phyloP scores from a whole-genome alignment of 176 grass and related monocot species.

The Triticum turgidum region DNA sequence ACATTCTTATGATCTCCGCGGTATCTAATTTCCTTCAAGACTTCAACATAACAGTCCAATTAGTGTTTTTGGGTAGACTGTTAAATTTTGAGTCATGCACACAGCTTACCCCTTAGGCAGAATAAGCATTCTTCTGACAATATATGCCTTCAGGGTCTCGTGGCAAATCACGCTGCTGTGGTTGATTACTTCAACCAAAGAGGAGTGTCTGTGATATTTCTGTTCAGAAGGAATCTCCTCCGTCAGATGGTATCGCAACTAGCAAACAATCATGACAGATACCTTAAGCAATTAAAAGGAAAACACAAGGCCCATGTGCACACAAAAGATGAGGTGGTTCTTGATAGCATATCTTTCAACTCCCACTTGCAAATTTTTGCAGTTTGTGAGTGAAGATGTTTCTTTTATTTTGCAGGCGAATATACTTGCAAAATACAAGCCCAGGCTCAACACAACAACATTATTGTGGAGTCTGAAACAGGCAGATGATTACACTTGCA shows the following conservation, averaged over 20 bases:
- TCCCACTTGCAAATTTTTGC: background rate
- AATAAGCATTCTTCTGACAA: slow-evolving; percentile 3
- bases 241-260: slow-evolving; percentile 72
- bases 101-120: slow-evolving; percentile 2
- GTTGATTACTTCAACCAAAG: slow-evolving; percentile 70
- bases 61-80: background rate
- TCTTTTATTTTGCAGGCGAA: slow-evolving; percentile 53
- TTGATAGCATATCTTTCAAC: background rate
- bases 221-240: slow-evolving; percentile 87
- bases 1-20: background rate
- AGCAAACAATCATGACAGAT: slow-evolving; percentile 78
- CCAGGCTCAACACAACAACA: slow-evolving; percentile 64
- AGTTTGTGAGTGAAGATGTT: slow-evolving; percentile 2
- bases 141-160: slow-evolving; percentile 60
- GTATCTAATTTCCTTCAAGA: slow-evolving; percentile 2
- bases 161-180: slow-evolving; percentile 54
- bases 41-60: background rate
- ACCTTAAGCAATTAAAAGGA: slow-evolving; percentile 83
- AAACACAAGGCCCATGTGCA: slow-evolving; percentile 93
- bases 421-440: slow-evolving; percentile 74
- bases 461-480: slow-evolving; percentile 49
- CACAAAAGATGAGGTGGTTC: slow-evolving; percentile 56
- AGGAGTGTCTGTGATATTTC: slow-evolving; percentile 71
- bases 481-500: slow-evolving; percentile 42
- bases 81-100: background rate